phyloP scores from a whole-genome alignment of 768 basidiomycete species.

The Podaxis sp. region DNA sequence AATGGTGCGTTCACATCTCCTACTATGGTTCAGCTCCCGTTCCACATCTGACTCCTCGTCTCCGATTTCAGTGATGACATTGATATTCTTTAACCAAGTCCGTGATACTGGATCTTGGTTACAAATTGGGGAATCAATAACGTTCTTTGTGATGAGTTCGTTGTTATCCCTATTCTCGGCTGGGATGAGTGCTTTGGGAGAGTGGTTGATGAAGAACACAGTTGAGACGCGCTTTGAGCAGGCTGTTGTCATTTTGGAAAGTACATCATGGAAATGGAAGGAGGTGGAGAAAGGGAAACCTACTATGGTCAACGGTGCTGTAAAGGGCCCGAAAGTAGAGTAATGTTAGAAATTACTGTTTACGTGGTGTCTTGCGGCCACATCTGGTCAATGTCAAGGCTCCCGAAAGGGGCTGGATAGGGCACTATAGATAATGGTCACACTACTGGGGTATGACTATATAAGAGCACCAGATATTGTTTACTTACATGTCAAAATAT shows the following conservation, averaged over 20 bases:
- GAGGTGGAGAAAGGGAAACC: too few species aligned
- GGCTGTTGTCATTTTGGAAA: background rate
- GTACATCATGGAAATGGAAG: background rate
- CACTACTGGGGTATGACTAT: too few species aligned
- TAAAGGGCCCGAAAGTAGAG: too few species aligned
- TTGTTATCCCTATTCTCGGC: constrained; percentile 78
- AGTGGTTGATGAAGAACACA: constrained; percentile 51
- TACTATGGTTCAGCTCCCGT: background rate
- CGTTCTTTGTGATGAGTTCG: constrained; percentile 83
- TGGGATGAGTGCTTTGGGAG: constrained; percentile 71
- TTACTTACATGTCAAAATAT: too few species aligned
- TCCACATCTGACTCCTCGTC: background rate
- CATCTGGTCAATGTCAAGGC: too few species aligned
- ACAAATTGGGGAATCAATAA: constrained; percentile 87
- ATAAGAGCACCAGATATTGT: too few species aligned
- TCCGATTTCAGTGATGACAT: constrained; percentile 63
- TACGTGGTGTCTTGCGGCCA: too few species aligned
- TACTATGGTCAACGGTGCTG: too few species aligned
- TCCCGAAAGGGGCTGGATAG: too few species aligned
- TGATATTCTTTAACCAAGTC: constrained; percentile 82
- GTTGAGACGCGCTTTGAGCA: constrained; percentile 4
- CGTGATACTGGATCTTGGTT: constrained; percentile 87
- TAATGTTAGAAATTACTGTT: too few species aligned
- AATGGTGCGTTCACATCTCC: constrained; percentile 45
- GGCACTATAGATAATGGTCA: too few species aligned